Evolutionary conservation across 495 filamentous ascomycete genomes (phyloP), one percentile per base, ranked within the genome.

Genomic region (Rusavskia elegans): DNA sequence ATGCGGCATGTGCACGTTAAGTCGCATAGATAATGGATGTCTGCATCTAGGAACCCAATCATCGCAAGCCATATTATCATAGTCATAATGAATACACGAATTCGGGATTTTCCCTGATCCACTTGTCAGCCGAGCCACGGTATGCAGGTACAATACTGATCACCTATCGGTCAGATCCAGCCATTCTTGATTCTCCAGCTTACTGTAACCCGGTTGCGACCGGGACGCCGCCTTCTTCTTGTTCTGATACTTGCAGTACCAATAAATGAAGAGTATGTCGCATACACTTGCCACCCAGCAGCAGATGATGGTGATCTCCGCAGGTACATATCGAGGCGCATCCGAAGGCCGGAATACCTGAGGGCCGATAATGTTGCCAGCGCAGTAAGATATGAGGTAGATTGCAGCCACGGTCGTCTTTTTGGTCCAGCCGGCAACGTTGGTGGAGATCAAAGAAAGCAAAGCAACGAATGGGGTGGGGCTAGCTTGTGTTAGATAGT

Each of bases 401-500:
- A 87, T 61, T 0, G 80, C 81, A 0, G 81, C 81, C 1, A 84
- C 77, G 0, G 82, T 85, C 0, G 82, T 85, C 64, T 85, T 85
- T 67, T 85, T 85, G 10, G 83, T 85, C 61, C 83, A 85, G 17
- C 82, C 81, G 0, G 81, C 79, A 7, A 85, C 75, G 55, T 87
- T 85, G 20, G 73, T 77, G 0, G 73, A 73, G 42, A 83, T 77
- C 50, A 84, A 68, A 1, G 77, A 74, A 2, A 78, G 62, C 0
- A 66, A 64, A 41, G 71, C 70, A 0, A 78, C 76, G 58, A 79
- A 79, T n/a, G 70, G 68, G 16, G 77, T 81, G 2, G 82, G 70
- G 48, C 64, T 69, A 8, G 77, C 70, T 61, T 78, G 71, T 0
- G 78, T 82, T 38, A 84, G 64, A 59, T 84, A 84, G 60, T 81